These are phyloP conservation scores for Avena sativa DNA, from an alignment of 176 grass and related monocot species.

Conservation along the genomic window DNA sequence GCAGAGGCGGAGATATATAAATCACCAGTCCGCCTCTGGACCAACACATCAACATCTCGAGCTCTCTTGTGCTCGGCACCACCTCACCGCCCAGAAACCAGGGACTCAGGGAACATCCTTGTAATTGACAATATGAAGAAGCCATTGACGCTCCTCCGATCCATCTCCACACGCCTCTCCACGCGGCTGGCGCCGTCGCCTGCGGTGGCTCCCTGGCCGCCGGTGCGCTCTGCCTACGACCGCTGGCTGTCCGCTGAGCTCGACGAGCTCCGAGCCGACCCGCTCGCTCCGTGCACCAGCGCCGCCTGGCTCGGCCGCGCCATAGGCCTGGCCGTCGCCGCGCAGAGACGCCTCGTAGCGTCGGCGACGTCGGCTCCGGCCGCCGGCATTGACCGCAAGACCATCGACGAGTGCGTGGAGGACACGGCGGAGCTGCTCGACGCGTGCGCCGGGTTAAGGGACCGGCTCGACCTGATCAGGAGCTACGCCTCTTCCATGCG, in stretches of 20 bases:
- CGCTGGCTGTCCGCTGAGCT: conserved; percentile 80
- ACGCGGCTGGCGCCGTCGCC: conserved; percentile 36
- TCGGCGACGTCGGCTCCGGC: neutral
- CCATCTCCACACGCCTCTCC: conserved; percentile 61
- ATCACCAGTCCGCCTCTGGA: neutral
- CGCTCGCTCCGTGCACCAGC: conserved; percentile 43
- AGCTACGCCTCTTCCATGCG: conserved; percentile 48
- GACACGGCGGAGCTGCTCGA: conserved; percentile 76
- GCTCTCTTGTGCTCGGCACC: neutral
- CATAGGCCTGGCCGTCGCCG: conserved; percentile 48
- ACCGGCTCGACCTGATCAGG: conserved; percentile 50
- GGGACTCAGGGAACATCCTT: neutral
- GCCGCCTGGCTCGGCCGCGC: conserved; percentile 71
- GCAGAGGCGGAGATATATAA: conserved; percentile 31
- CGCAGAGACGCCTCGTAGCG: conserved; percentile 48
- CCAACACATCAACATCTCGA: conserved; percentile 40
- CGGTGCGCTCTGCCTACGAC: conserved; percentile 71
- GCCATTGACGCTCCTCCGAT: conserved; percentile 68
- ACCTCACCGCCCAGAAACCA: neutral
- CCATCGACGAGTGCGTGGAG: conserved; percentile 60
- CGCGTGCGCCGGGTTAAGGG: conserved; percentile 59
- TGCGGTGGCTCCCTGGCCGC: conserved; percentile 74
- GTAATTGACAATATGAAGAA: conserved; percentile 54
- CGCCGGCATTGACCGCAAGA: conserved; percentile 41
- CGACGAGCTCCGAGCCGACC: conserved; percentile 60